Evolutionary conservation across 495 filamentous ascomycete genomes (phyloP).

Genomic region (Massariosphaeria phaeospora): DNA sequence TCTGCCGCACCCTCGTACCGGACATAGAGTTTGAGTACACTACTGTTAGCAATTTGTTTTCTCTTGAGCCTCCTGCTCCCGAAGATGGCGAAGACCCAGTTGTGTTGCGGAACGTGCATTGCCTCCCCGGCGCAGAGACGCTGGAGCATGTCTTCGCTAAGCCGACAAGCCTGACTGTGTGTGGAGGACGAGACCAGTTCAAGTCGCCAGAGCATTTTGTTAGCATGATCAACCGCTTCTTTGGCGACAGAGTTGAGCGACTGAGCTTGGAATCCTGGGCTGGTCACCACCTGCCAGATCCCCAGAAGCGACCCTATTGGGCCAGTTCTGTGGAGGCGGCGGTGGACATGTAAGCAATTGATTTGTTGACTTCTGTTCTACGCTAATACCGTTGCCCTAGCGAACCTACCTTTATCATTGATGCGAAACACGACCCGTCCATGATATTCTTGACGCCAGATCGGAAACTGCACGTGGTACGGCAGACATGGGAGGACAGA

Average conservation of each 20-base stretch:
- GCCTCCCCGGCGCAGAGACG: neutral
- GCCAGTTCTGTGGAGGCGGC: neutral
- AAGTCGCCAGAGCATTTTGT: neutral
- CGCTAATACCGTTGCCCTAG: neutral
- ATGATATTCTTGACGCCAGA: constrained; percentile 2
- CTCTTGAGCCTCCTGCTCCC: too few relatives aligned
- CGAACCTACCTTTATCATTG: neutral
- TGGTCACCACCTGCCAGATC: neutral
- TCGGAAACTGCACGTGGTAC: neutral
- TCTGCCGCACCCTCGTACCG: neutral
- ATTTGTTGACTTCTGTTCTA: neutral
- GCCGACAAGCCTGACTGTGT: neutral
- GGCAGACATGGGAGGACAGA: neutral
- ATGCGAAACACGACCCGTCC: neutral
- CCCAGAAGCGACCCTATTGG: neutral
- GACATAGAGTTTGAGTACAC: neutral
- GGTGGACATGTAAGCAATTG: neutral
- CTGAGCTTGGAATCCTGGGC: neutral
- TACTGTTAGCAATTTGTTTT: too few relatives aligned
- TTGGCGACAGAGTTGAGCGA: constrained; percentile 2
- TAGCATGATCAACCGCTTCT: neutral
- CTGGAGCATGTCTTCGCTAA: neutral
- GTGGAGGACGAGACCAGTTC: neutral
- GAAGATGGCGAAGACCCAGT: too few relatives aligned
- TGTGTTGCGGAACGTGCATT: neutral